phyloP scores from a whole-genome alignment of 2,329 filamentous ascomycete genomes.

The Neurospora sp. region DNA sequence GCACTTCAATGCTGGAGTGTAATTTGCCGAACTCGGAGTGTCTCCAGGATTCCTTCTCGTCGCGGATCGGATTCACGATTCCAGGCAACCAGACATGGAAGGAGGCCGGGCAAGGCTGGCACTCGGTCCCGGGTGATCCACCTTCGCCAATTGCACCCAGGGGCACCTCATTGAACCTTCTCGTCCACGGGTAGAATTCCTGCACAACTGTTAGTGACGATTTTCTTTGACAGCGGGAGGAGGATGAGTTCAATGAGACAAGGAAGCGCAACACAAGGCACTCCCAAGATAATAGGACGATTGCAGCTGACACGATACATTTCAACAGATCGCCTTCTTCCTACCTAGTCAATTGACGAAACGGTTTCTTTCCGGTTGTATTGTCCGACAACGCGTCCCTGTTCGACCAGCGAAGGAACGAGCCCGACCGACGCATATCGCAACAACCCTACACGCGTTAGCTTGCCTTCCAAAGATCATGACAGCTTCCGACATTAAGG shows the following conservation, averaged over 20 bases:
- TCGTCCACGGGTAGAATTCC: not conserved
- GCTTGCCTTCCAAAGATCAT: not conserved
- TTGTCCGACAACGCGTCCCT: not conserved
- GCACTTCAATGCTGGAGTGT: not conserved
- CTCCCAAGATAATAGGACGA: not conserved
- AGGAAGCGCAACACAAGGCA: not conserved
- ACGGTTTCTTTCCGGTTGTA: not conserved
- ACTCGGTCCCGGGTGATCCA: not conserved
- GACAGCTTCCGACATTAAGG: not conserved
- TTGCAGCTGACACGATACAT: not conserved
- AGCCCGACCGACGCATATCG: not conserved
- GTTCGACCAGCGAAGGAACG: not conserved
- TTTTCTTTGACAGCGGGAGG: not conserved
- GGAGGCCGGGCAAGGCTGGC: not conserved
- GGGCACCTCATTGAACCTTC: not conserved
- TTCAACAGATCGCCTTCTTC: not conserved
- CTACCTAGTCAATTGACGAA: not conserved
- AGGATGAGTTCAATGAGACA: not conserved
- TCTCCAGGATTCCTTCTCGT: not conserved
- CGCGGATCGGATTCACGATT: not conserved
- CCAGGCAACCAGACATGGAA: not conserved
- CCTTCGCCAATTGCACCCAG: not conserved
- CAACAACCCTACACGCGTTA: not conserved
- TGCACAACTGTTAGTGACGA: not conserved
- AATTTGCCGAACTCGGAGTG: not conserved